A percentile compares a stretch with the other conserved stretches of the same genome.
These are phyloP conservation scores for Pleurotus salmoneostramineus DNA, from an alignment of 768 basidiomycete genomes.

Conservation along the genomic window DNA sequence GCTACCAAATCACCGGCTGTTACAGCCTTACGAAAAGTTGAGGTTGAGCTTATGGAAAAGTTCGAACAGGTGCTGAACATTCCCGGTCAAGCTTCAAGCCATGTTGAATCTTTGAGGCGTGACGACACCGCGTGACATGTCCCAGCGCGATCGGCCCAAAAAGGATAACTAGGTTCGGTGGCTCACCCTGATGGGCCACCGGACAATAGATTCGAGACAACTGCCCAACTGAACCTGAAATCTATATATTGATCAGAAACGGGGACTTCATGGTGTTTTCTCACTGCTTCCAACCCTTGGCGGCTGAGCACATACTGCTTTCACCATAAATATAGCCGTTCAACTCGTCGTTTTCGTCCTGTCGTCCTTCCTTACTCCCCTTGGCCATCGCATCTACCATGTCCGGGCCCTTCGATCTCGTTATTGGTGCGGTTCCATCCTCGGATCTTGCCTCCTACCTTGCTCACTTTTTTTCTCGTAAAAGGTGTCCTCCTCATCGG, in stretches of 20 bases:
- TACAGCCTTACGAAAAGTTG: no score
- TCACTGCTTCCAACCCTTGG: not conserved
- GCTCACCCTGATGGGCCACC: not conserved
- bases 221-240: not conserved
- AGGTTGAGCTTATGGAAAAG: no score
- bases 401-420: slow-evolving; percentile 4
- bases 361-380: not conserved
- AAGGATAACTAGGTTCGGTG: not conserved
- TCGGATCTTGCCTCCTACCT: not conserved
- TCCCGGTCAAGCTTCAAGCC: no score
- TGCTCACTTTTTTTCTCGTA: not conserved
- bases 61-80: no score
- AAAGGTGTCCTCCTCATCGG: slow-evolving; percentile 22
- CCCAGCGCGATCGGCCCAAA: not conserved
- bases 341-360: not conserved
- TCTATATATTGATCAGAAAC: slow-evolving; percentile 7
- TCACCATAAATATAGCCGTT: slow-evolving; percentile 1
- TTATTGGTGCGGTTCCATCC: not conserved
- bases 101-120: not conserved
- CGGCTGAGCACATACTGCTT: not conserved
- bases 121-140: not conserved
- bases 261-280: slow-evolving; percentile 4
- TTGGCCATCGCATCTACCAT: not conserved
- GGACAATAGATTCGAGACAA: not conserved
- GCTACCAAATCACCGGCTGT: no score